Evolutionary conservation across 768 basidiomycete genomes (phyloP).

Genomic region (Calocera cornea): DNA sequence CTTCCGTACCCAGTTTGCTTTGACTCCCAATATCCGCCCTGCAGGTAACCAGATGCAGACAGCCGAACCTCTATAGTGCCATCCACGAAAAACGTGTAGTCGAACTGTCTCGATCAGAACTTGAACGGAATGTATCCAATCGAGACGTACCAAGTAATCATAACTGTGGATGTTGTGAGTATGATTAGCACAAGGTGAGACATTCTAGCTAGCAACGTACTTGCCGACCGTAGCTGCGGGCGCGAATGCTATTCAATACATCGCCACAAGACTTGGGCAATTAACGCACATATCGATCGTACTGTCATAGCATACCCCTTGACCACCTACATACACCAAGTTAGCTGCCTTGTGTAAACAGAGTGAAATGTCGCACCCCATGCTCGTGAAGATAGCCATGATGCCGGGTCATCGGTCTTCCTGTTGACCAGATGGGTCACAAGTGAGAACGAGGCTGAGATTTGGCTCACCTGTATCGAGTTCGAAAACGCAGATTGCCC

Average conservation of each 20-base stretch:
- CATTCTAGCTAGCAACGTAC: conserved; percentile 27
- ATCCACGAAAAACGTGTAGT: conserved; percentile 52
- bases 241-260: no score
- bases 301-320: conserved; percentile 47
- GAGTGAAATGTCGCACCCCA: conserved; percentile 11
- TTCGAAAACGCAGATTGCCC: conserved; percentile 54
- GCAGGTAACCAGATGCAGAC: conserved; percentile 56
- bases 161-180: neutral
- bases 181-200: neutral
- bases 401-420: conserved; percentile 43
- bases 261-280: no score
- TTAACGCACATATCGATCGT: conserved; percentile 40
- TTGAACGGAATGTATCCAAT: conserved; percentile 26
- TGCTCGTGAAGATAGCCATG: conserved; percentile 33
- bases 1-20: conserved; percentile 40
- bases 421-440: neutral
- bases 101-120: conserved; percentile 32
- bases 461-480: conserved; percentile 33
- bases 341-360: conserved; percentile 11
- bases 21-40: conserved; percentile 46
- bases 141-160: neutral
- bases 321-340: conserved; percentile 24
- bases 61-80: conserved; percentile 55
- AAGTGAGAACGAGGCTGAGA: neutral
- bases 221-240: conserved; percentile 56